Evolutionary conservation across 495 filamentous ascomycete genomes (phyloP), one percentile per base, ranked within the genome.

Genomic region (Collariella sp.): DNA sequence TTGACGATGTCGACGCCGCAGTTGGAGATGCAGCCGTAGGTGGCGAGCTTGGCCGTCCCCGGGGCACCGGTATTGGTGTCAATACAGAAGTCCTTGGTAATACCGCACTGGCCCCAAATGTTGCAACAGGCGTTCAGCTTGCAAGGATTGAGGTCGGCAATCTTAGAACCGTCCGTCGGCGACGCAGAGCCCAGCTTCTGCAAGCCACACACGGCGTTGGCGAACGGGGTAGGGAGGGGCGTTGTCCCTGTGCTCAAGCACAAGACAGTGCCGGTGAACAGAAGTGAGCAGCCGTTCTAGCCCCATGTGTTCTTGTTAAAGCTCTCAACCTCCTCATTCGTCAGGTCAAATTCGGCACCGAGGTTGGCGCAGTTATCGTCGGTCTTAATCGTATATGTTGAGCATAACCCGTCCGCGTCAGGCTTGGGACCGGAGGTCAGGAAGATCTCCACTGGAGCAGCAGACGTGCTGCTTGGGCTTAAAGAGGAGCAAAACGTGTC

Each of bases 261-360:
- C 7, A 43, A 20, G 2, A 64, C 46, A 12, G 51, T 45, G 4
- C 55, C 61, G 2, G 40, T 24, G 38, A 57, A 41, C 2, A 80
- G 56, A 12, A 46, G 22, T 4, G 54, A 46, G 58, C 79, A 82
- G 36, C 72, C 74, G 19, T 47, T 60, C 75, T 74, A 80, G 29
- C 67, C 77, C 76, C 76, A 80, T 5, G 75, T 78, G 1, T 69
- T 57, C 24, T 69, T 68, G 62, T 80, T 80, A 48, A 60, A 73
- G 0, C 23, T 39, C 7, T 71, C 64, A 5, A 80, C 51, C 0
- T 74, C 52, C 4, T 57, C 62, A 4, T 49, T 49, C 7, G 68
- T 69, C 1, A 80, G 16, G 15, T 58, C 50, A 53, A 67, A 47
- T 5, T 51, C 51, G 4, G 63, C 66, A 3, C 57, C 68, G 1